These are phyloP conservation scores for Houttuynia cordata DNA, from an alignment of 164 flowering plant genomes.

Conservation along the genomic window DNA sequence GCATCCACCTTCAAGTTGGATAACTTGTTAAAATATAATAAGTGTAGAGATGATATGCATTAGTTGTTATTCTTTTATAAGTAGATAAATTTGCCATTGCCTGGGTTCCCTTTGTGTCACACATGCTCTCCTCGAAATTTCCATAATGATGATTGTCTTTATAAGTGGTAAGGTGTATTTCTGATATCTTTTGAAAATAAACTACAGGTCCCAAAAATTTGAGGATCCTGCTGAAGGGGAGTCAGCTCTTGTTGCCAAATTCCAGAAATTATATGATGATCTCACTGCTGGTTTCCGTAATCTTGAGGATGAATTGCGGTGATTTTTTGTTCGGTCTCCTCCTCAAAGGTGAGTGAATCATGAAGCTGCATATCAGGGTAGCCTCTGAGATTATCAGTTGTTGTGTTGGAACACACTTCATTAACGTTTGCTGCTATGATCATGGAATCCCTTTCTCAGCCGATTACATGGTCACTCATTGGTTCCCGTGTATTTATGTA, in stretches of 20 bases:
- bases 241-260: constrained; percentile 62
- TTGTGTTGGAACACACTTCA: neutral
- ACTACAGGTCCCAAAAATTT: constrained; percentile 85
- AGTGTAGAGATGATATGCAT: no score
- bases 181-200: neutral
- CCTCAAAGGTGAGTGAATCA: constrained; percentile 6
- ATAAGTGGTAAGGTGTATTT: neutral
- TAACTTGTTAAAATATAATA: neutral
- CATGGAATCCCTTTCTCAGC: neutral
- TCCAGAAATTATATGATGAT: constrained; percentile 80
- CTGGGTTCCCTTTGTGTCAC: no score
- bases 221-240: constrained; percentile 99
- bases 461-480: no score
- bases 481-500: no score
- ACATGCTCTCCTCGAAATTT: no score
- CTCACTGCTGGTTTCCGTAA: constrained; percentile 89
- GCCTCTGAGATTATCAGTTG: neutral
- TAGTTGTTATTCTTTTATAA: no score
- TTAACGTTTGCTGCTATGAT: neutral
- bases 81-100: no score
- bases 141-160: neutral
- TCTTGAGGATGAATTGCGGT: constrained; percentile 93
- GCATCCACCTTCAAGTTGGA: neutral
- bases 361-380: neutral
- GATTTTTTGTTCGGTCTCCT: constrained; percentile 47